Base-by-base conservation (phyloP, 306 rosid genomes). In the Parietaria judaica region DNA sequence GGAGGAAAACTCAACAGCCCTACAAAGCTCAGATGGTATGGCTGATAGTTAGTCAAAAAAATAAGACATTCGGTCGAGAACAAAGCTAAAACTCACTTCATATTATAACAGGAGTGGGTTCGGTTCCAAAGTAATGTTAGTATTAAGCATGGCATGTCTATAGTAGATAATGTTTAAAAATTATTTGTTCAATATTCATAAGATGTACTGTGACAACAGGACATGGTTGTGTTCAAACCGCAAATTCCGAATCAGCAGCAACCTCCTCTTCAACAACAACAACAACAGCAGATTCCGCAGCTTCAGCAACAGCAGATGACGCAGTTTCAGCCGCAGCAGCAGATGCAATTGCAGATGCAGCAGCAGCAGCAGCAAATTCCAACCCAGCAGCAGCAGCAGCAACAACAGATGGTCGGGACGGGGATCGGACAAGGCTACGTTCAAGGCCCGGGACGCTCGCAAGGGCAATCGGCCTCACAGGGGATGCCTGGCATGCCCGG, bases 211-310 rank as follows among this genome's bases (percentile, higher is more conserved):
- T 23, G 31, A 23, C 31, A 2, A 23, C 15, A 92, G 98, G 96
- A 92, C 72, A 92, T 92, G 98, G 90, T 88, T 53, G 94, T 92
- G 57, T 88, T 88, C 73, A 86, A 92, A 79, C 98, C 98, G 41
- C 98, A 91, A 66, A 63, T 83, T 63, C 54, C 89, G 13, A 79
- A 80, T 75, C 98, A 91, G 79, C 89, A 61, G 43, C 68, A 60
- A 8, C 72, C 58, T 2, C 57, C 45, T 3, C 72, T 60, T 0
- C 75, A 45, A 0, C 65, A 64, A 39, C 84, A 71, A 51, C 78
- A 75, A n/a, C 79, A 61, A 0, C 74, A 56, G 34, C 74, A 56
- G 34, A 54, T n/a, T 3, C 66, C 49, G 0, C 78, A 51, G 1
- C 60, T 36, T 14, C 60, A 69, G 4, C 79, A 61, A 5, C 78